Evolutionary conservation across 257 asterid species (phyloP).

Genomic region (Nicotiana obtusifolia): DNA sequence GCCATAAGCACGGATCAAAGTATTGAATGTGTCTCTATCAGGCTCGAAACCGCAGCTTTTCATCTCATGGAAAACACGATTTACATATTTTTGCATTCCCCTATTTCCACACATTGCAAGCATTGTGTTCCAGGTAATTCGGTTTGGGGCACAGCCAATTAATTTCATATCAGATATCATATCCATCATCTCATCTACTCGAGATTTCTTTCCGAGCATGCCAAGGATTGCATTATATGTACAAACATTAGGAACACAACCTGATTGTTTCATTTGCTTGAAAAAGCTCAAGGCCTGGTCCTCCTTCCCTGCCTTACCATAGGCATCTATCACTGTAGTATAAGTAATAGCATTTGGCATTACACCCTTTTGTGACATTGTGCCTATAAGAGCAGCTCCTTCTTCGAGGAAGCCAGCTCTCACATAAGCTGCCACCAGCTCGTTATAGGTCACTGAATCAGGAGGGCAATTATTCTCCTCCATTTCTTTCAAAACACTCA

Average conservation of each 20-base stretch:
- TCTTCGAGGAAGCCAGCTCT: constrained; percentile 90
- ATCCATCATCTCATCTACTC: constrained; percentile 82
- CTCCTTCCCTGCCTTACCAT: constrained; percentile 79
- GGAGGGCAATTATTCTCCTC: constrained; percentile 81
- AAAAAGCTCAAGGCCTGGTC: constrained; percentile 68
- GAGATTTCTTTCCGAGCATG: constrained; percentile 85
- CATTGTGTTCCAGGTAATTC: constrained; percentile 90
- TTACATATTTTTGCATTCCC: constrained; percentile 79
- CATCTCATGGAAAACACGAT: constrained; percentile 72
- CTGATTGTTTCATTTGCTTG: constrained; percentile 66
- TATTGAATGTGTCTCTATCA: constrained; percentile 77
- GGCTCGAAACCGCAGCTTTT: constrained; percentile 90
- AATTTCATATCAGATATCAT: constrained; percentile 67
- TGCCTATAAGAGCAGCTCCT: constrained; percentile 70
- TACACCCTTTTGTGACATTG: constrained; percentile 75
- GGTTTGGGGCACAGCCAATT: constrained; percentile 76
- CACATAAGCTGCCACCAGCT: constrained; percentile 80
- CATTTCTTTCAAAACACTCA: constrained; percentile 76
- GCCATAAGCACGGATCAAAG: constrained; percentile 83
- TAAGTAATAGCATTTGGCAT: constrained; percentile 84
- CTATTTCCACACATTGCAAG: constrained; percentile 77
- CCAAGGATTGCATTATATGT: constrained; percentile 85
- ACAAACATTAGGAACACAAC: constrained; percentile 91
- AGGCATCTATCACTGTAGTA: constrained; percentile 91
- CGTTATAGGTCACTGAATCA: constrained; percentile 88